Evolutionary conservation across 768 basidiomycete species (phyloP).

Genomic region (Suillus lakei): DNA sequence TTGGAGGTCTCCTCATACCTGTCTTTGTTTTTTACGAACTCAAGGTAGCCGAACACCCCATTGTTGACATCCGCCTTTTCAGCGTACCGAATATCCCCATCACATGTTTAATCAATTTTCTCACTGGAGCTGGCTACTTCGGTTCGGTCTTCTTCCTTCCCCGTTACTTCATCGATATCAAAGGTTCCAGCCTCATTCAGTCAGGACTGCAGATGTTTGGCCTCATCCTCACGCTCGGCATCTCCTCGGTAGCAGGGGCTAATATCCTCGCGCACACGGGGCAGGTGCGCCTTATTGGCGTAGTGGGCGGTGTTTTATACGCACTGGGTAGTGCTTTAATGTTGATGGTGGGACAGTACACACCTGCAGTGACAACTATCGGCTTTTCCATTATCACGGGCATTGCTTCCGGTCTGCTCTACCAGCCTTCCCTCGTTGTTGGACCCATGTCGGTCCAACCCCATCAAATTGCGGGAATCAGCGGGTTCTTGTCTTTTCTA

Average conservation of each 20-base stretch:
- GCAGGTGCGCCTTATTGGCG: slow-evolving; percentile 35
- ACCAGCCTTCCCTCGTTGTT: slow-evolving; percentile 40
- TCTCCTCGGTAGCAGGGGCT: slow-evolving; percentile 40
- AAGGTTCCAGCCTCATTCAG: slow-evolving; percentile 34
- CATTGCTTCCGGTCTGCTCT: slow-evolving; percentile 36
- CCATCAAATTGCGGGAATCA: slow-evolving; percentile 38
- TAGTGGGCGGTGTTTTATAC: slow-evolving; percentile 35
- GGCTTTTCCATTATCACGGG: slow-evolving; percentile 38
- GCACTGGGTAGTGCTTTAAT: slow-evolving; percentile 38
- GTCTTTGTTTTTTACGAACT: slow-evolving; percentile 41
- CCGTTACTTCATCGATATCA: slow-evolving; percentile 44
- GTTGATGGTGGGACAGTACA: slow-evolving; percentile 36
- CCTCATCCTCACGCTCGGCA: slow-evolving; percentile 37
- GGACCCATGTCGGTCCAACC: slow-evolving; percentile 41
- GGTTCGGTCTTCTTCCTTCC: slow-evolving; percentile 42
- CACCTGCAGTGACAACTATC: slow-evolving; percentile 31
- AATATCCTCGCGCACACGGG: slow-evolving; percentile 38
- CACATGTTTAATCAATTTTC: slow-evolving; percentile 41
- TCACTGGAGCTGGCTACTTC: slow-evolving; percentile 43
- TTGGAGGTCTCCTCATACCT: slow-evolving; percentile 37
- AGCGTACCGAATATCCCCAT: slow-evolving; percentile 39
- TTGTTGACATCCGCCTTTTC: slow-evolving; percentile 40
- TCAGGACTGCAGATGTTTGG: slow-evolving; percentile 43
- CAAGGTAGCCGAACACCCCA: slow-evolving; percentile 35
- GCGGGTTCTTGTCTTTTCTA: slow-evolving; percentile 41